Conservation (phyloP, 345 rosid genomes). For the Gossypium sturtianum region DNA sequence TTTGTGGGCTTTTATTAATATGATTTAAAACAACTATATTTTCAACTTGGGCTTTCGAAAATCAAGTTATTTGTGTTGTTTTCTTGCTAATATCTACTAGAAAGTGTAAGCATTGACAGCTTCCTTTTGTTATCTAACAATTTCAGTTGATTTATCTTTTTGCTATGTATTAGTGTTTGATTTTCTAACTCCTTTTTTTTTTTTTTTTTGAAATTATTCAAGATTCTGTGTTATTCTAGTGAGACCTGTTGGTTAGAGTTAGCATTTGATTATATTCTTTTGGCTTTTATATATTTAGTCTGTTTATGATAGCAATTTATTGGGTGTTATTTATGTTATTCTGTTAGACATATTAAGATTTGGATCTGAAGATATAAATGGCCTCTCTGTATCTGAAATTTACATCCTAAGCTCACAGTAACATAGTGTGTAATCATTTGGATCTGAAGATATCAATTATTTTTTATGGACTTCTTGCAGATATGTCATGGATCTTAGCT, state of each 20-base stretch:
- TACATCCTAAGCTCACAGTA: neutral
- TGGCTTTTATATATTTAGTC: neutral
- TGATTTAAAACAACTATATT: neutral
- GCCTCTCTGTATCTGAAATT: neutral
- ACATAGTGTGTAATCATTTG: neutral
- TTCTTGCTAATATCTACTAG: neutral
- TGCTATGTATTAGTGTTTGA: neutral
- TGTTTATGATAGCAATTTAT: neutral
- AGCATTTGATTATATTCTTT: neutral
- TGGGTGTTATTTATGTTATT: neutral
- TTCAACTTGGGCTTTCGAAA: neutral
- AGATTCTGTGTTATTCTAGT: neutral
- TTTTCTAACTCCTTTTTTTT: neutral
- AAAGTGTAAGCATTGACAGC: neutral
- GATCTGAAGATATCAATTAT: too few species aligned
- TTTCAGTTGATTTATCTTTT: neutral
- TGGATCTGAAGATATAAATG: neutral
- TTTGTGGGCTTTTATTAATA: neutral
- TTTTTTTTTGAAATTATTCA: neutral
- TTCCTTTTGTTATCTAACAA: neutral
- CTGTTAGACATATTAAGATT: neutral
- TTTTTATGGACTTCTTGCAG: neutral
- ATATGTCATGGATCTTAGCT: constrained; percentile 1
- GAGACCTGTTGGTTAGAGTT: neutral
- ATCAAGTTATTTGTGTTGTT: neutral